Conservation (phyloP, 352 stramenopile species). For the Plasmopara muralis region DNA sequence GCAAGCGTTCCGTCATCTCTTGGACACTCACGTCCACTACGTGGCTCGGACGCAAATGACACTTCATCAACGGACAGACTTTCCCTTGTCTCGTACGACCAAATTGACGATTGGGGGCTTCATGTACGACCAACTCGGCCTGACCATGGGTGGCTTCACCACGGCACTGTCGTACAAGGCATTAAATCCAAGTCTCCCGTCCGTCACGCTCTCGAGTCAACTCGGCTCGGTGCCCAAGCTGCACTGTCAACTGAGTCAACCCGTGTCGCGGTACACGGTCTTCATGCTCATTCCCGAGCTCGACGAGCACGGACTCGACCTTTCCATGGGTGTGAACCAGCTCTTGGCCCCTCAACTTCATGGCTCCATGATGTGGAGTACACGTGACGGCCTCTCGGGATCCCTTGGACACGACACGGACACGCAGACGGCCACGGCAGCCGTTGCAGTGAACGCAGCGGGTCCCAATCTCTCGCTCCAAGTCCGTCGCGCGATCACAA, state of each 20-base stretch:
- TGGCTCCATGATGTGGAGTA: conserved; percentile 78
- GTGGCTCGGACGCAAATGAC: conserved; percentile 71
- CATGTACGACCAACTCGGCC: conserved; percentile 72
- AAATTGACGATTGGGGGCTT: conserved; percentile 71
- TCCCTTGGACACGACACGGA: conserved; percentile 48
- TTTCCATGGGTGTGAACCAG: conserved; percentile 67
- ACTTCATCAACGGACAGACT: conserved; percentile 67
- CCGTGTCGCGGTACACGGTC: conserved; percentile 58
- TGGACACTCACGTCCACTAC: conserved; percentile 38
- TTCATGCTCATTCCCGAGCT: conserved; percentile 72
- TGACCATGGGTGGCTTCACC: conserved; percentile 70
- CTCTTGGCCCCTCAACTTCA: conserved; percentile 53
- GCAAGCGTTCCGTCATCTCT: conserved; percentile 42
- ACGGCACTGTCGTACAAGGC: conserved; percentile 58
- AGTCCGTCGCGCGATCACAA: conserved; percentile 33
- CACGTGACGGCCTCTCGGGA: conserved; percentile 62
- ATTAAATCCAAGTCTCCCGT: conserved; percentile 52
- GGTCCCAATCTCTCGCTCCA: conserved; percentile 59
- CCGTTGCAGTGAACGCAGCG: conserved; percentile 36
- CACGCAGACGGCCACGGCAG: conserved; percentile 31
- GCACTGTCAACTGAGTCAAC: conserved; percentile 65
- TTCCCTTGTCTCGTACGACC: conserved; percentile 50
- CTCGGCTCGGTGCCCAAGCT: conserved; percentile 74
- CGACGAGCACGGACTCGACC: conserved; percentile 60
- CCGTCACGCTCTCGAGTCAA: conserved; percentile 56